Evolutionary conservation across 1,284 basidiomycete genomes (phyloP), one percentile per base, ranked within the genome.

Genomic region (Leccinum solheimii): DNA sequence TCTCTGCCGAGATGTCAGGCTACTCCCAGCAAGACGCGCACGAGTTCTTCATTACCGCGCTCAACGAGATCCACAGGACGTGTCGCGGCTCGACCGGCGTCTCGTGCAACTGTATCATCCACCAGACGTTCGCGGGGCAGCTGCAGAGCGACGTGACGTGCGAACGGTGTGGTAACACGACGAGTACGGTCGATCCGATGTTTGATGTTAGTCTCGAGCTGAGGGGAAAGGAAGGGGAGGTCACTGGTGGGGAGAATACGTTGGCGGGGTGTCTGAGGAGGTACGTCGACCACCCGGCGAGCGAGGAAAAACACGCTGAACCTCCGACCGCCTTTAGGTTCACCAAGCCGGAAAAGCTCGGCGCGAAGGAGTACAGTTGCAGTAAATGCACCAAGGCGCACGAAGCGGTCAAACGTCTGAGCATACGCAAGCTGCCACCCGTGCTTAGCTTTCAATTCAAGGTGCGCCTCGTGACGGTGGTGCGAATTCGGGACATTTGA

Each of bases 371-470:
- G 66, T 94, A 92, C 69, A 86, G 80, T 60, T 94, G 91, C 69
- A 79, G 78, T 43, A 90, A 88, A 74, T 94, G 91, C 69, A 83
- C 82, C 30, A 90, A 88, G 69, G 79, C 83, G 26, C 85, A 86
- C 74, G 85, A 88, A 65, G 91, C 91, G 0, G 92, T 84, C 67
- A 95, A 96, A 72, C 88, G 93, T 51, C 77, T 98, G 57, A 92
- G 88, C 65, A 88, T 98, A 67, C 86, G 85, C 60, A 90, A 90
- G 64, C 81, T 99, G 4, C 95, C 97, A 0, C 91, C 94, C 0
- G 94, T 97, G 1, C 80, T 99, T 52, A 94, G 92, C 68, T 94
- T 98, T 68, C 97, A 98, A 75, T 90, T 99, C 78, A 99, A 98
- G 83, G 95, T 93, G 58, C 48, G 72, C 14, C 27, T 14, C 26